Evolutionary conservation across 768 basidiomycete genomes (phyloP).

Genomic region (Tylopilus subfusipes): DNA sequence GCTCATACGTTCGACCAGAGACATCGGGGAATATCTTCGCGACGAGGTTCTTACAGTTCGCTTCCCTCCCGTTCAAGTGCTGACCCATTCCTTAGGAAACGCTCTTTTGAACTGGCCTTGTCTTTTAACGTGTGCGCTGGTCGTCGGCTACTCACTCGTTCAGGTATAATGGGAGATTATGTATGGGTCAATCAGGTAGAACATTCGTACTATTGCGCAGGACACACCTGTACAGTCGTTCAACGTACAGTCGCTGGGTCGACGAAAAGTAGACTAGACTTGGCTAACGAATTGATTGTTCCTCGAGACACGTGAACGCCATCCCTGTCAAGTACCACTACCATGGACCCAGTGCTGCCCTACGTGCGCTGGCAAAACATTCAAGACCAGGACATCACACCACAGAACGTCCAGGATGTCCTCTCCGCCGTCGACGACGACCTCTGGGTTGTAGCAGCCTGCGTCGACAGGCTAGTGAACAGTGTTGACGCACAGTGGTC

Average conservation of each 20-base stretch:
- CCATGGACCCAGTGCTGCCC: conserved; percentile 39
- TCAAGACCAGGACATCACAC: conserved; percentile 55
- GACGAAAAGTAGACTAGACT: conserved; percentile 31
- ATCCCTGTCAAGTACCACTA: background rate
- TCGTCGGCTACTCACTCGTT: conserved; percentile 12
- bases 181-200: conserved; percentile 10
- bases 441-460: conserved; percentile 76
- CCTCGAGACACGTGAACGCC: background rate
- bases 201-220: background rate
- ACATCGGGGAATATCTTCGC: conserved; percentile 96
- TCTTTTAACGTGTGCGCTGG: background rate
- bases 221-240: conserved; percentile 24
- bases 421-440: conserved; percentile 59
- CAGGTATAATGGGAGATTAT: conserved; percentile 18
- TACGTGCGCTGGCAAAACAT: conserved; percentile 55
- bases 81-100: conserved; percentile 55
- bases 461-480: conserved; percentile 62
- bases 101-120: conserved; percentile 52
- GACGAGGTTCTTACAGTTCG: conserved; percentile 67
- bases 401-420: conserved; percentile 42
- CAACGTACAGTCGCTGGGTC: conserved; percentile 26
- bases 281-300: background rate
- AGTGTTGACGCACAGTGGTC: conserved; percentile 51
- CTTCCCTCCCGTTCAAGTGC: conserved; percentile 2
- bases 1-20: conserved; percentile 44